Evolutionary conservation across 129 eudicot genomes (phyloP).

Genomic region (Cynara cardunculus): DNA sequence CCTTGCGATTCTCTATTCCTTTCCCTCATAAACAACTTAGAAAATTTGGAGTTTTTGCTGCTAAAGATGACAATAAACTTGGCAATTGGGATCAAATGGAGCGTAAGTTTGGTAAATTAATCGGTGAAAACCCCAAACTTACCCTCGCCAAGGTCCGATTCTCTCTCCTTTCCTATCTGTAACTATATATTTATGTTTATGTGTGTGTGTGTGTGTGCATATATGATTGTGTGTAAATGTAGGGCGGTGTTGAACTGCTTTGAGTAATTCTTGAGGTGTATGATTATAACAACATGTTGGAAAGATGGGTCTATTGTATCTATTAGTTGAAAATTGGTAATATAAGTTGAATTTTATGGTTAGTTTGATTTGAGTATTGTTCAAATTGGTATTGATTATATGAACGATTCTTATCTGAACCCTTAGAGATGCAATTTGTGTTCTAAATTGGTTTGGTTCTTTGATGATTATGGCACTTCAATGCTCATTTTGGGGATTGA

Average conservation of each 20-base stretch:
- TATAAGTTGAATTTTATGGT: not conserved
- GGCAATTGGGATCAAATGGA: constrained; percentile 61
- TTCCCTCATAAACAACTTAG: constrained; percentile 30
- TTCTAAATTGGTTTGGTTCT: constrained; percentile 15
- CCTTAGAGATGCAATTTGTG: not conserved
- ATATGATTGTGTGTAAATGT: not conserved
- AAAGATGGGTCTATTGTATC: not conserved
- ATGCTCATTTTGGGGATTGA: not conserved
- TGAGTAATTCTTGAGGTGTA: not conserved
- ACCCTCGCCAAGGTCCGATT: constrained; percentile 64
- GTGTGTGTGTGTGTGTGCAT: not conserved
- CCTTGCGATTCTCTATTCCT: constrained; percentile 17
- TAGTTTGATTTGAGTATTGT: constrained; percentile 12
- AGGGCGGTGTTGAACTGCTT: not conserved
- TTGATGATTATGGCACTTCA: not conserved
- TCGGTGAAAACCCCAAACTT: constrained; percentile 69
- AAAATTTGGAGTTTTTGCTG: constrained; percentile 44
- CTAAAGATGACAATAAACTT: constrained; percentile 40
- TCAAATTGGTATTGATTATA: not conserved
- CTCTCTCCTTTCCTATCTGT: not conserved
- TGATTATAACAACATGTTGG: not conserved
- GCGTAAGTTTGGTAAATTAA: constrained; percentile 53
- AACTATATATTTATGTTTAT: not conserved
- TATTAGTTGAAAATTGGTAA: constrained; percentile 7
- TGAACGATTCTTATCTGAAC: not conserved